Evolutionary conservation across 2,329 filamentous ascomycete genomes (phyloP), one percentile per base, ranked within the genome.

Genomic region (Phaeosphaeria sp.): DNA sequence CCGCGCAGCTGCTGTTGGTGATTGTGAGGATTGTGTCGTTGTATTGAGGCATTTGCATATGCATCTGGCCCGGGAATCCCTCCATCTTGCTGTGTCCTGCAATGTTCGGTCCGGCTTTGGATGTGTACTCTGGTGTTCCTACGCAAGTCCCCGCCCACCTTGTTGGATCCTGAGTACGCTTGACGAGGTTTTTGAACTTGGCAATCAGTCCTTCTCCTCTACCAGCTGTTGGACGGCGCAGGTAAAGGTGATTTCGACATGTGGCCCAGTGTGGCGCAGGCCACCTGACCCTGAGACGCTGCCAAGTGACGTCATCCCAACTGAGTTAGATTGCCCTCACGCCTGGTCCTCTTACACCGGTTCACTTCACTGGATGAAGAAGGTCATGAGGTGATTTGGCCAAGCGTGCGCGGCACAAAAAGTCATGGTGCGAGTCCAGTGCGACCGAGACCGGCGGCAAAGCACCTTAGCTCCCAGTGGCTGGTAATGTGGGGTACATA

Each of bases 1-100:
- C 80, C 2, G 80, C 75, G 15, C 78, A 80, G 6, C 73, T 69
- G 17, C 69, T 65, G 17, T 71, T 67, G 1, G 80, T 81, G 51
- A 81, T 75, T 15, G 77, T 79, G 39, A 81, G 65, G 54, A 80
- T 79, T 6, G 75, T 65, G 48, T 78, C 76, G 54, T 76, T 76
- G 56, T 78, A 78, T 15, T 67, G 59, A 22, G 69, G 68, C 15
- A 46, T 59, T 27, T 64, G 61, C 63, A 66, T 63, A 22, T 68
- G 59, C 62, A 62, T 57, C 17, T 67, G 63, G 18, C 54, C 56
- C 11, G 65, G 59, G 15, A 57, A 63, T 44, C 30, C 58, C n/a
- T 60, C 52, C 63, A 66, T 67, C 6, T 22, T 58, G 47, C 30
- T 11, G 30, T 36, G 6, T 36, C 11, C 13, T 36, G 11, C 3